A percentile compares a stretch with the other conserved stretches of the same genome.
Evolutionary conservation across 768 basidiomycete species (phyloP).

Genomic region (Xerocomus spinulosus): DNA sequence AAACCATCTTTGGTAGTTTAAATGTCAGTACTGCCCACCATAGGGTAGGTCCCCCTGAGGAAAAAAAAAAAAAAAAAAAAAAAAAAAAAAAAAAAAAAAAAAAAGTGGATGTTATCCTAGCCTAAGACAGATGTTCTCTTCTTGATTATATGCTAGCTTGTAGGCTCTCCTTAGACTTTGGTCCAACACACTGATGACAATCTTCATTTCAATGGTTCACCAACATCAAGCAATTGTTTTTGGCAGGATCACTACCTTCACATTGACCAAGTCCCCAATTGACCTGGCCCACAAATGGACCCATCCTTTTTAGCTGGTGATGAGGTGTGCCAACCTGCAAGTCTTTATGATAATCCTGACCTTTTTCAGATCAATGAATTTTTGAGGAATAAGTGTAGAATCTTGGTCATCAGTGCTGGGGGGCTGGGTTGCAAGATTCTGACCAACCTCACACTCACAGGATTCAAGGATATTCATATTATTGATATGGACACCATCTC

Average conservation of each 20-base stretch:
- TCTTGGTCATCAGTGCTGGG: conserved; percentile 96
- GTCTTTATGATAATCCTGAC: neutral
- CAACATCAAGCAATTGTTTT: conserved; percentile 40
- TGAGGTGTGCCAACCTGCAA: conserved; percentile 46
- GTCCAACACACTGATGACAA: conserved; percentile 20
- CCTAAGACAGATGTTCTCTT: conserved; percentile 12
- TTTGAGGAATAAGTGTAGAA: conserved; percentile 78
- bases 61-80: no score
- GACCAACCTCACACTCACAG: conserved; percentile 90
- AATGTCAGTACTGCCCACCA: no score
- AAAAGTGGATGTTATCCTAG: no score
- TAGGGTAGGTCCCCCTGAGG: no score
- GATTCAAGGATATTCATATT: conserved; percentile 98
- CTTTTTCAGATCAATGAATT: conserved; percentile 75
- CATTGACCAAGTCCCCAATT: conserved; percentile 82
- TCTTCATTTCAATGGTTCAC: conserved; percentile 33
- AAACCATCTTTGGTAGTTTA: no score
- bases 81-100: no score
- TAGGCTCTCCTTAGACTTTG: conserved; percentile 14
- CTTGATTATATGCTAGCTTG: neutral
- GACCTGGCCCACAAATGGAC: conserved; percentile 86
- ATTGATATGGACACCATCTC: conserved; percentile 99
- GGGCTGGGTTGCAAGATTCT: conserved; percentile 97
- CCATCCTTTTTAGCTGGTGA: conserved; percentile 77
- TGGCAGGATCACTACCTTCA: conserved; percentile 69